These are phyloP conservation scores for Abortiporus biennis DNA, from an alignment of 1,284 basidiomycete genomes.

Conservation along the genomic window DNA sequence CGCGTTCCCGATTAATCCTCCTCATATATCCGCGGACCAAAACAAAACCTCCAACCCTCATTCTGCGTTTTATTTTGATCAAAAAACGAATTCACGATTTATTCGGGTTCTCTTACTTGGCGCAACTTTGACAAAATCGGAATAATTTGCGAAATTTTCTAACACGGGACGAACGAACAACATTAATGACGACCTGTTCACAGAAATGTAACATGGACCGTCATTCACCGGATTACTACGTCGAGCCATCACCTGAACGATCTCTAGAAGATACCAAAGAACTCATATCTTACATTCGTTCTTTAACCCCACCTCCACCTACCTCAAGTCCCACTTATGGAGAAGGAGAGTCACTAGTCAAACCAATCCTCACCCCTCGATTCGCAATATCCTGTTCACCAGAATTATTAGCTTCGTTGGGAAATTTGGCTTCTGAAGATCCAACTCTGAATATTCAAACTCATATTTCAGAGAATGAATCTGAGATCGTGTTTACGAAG, in stretches of 20 bases:
- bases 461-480: constrained; percentile 83
- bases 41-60: neutral
- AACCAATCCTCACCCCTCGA: constrained; percentile 89
- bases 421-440: constrained; percentile 49
- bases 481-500: constrained; percentile 69
- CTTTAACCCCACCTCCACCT: constrained; percentile 32
- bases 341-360: constrained; percentile 49
- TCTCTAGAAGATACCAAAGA: constrained; percentile 58
- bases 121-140: neutral
- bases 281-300: constrained; percentile 68
- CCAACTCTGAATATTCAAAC: constrained; percentile 81
- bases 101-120: neutral
- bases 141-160: too few relatives aligned
- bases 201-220: constrained; percentile 96
- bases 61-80: neutral
- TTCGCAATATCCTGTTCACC: constrained; percentile 92
- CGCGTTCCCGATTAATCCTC: neutral
- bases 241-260: constrained; percentile 54
- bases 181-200: too few relatives aligned
- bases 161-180: too few relatives aligned
- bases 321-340: neutral
- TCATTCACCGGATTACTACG: constrained; percentile 65
- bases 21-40: neutral
- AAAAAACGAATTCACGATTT: too few relatives aligned
- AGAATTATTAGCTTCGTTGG: constrained; percentile 64